A percentile compares a stretch with the other conserved stretches of the same genome.
Conservation (phyloP, 192 early-diverging fungal species). For the Coemansia sp. region DNA sequence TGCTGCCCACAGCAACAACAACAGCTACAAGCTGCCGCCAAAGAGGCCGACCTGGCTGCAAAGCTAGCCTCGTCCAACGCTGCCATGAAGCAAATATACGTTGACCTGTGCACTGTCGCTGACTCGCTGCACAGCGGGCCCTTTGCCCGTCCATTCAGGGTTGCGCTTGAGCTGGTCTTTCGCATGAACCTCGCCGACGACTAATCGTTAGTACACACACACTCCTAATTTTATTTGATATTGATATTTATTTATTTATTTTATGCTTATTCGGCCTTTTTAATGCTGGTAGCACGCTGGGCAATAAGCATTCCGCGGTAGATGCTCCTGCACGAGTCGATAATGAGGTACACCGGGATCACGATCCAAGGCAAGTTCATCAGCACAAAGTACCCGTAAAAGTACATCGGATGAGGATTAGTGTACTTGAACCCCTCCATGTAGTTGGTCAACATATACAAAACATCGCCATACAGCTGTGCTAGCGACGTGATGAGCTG, state of each 20-base stretch:
- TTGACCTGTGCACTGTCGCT: slow-evolving; percentile 58
- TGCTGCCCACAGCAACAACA: neutral
- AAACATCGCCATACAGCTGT: slow-evolving; percentile 81
- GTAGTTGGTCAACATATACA: slow-evolving; percentile 78
- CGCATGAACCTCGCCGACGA: slow-evolving; percentile 52
- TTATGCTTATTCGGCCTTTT: slow-evolving; percentile 44
- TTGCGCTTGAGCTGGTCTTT: slow-evolving; percentile 63
- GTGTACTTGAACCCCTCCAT: slow-evolving; percentile 70
- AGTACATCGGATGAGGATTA: slow-evolving; percentile 80
- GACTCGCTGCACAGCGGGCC: slow-evolving; percentile 63
- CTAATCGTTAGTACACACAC: neutral
- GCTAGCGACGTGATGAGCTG: slow-evolving; percentile 66
- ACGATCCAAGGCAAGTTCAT: slow-evolving; percentile 88
- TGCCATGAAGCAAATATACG: slow-evolving; percentile 17
- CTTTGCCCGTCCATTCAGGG: slow-evolving; percentile 60
- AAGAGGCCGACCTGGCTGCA: slow-evolving; percentile 1
- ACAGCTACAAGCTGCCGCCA: neutral
- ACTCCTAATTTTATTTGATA: neutral
- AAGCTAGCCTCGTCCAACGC: neutral
- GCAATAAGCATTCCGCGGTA: slow-evolving; percentile 60
- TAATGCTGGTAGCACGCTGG: slow-evolving; percentile 52
- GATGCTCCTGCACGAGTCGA: slow-evolving; percentile 56
- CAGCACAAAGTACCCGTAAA: slow-evolving; percentile 86
- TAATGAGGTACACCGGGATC: slow-evolving; percentile 61
- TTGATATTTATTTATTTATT: neutral